Percentiles rank a stretch among this genome's conserved stretches.
Conservation (phyloP, 2,329 filamentous ascomycete genomes). For the Phaeosphaeria sp. region DNA sequence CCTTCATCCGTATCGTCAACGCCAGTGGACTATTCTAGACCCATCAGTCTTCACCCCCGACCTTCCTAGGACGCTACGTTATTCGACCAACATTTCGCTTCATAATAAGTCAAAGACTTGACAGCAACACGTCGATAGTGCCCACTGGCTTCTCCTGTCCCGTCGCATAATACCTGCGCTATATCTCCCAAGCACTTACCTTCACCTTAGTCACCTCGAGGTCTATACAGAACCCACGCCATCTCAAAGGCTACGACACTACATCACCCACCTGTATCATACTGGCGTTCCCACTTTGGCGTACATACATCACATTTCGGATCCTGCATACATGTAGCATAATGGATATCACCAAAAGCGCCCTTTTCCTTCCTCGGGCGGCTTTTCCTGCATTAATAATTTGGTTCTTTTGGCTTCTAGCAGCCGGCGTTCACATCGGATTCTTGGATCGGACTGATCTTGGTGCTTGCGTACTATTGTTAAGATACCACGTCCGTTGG, state of each 20-base stretch:
- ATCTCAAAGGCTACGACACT: not conserved
- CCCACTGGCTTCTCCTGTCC: not conserved
- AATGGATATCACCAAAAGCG: constrained; percentile 14
- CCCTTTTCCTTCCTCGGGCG: constrained; percentile 4
- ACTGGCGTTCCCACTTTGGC: constrained; percentile 15
- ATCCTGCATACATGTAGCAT: constrained; percentile 14
- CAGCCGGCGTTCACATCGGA: constrained; percentile 2
- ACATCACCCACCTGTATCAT: constrained; percentile 16
- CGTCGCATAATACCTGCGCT: not conserved
- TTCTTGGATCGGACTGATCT: not conserved
- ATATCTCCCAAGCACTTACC: not conserved
- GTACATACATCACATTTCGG: constrained; percentile 12
- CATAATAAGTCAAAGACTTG: not conserved
- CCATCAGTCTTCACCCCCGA: not conserved
- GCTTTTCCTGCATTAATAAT: constrained; percentile 15
- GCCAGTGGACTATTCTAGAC: constrained; percentile 22
- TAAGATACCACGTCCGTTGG: not conserved
- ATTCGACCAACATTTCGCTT: not conserved
- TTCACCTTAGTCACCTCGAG: not conserved
- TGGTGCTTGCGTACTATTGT: not conserved
- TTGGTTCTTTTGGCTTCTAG: not conserved
- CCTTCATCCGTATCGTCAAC: constrained; percentile 32
- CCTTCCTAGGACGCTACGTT: not conserved
- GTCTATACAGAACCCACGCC: not conserved
- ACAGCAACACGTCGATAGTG: not conserved